Evolutionary conservation across 371 early-diverging fungal species (phyloP).

Genomic region (Dichotomocladium elegans): DNA sequence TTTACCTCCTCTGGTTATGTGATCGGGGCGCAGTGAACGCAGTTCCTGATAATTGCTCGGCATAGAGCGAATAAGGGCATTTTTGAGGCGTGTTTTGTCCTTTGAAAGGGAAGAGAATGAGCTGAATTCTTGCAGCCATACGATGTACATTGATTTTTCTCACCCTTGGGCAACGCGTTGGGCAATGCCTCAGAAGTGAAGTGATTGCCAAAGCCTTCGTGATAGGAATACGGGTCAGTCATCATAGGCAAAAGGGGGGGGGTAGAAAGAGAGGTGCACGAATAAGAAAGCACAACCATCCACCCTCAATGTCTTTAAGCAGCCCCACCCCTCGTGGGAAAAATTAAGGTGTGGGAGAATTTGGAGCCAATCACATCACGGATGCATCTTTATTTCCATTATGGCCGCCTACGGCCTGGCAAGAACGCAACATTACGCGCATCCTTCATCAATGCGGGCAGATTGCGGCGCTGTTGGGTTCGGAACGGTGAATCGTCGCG

Average conservation of each 20-base stretch:
- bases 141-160: neutral
- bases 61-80: slow-evolving; percentile 88
- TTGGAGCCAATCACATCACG: too few species aligned
- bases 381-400: too few species aligned
- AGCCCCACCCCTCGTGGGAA: too few species aligned
- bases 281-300: too few species aligned
- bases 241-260: slow-evolving; percentile 4
- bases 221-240: slow-evolving; percentile 52
- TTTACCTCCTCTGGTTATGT: slow-evolving; percentile 79
- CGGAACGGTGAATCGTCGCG: too few species aligned
- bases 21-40: slow-evolving; percentile 90
- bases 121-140: neutral
- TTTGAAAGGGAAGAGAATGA: slow-evolving; percentile 1
- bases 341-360: too few species aligned
- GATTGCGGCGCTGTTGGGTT: neutral
- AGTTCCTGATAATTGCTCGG: slow-evolving; percentile 94
- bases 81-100: slow-evolving; percentile 92
- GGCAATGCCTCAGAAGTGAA: slow-evolving; percentile 83
- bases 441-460: slow-evolving; percentile 24
- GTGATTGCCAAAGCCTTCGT: slow-evolving; percentile 77
- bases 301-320: too few species aligned
- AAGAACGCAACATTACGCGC: too few species aligned
- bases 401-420: too few species aligned
- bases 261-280: too few species aligned
- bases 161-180: slow-evolving; percentile 85